Evolutionary conservation across 495 filamentous ascomycete genomes (phyloP), one percentile per base, ranked within the genome.

Genomic region (Astrothelium macrocarpum): DNA sequence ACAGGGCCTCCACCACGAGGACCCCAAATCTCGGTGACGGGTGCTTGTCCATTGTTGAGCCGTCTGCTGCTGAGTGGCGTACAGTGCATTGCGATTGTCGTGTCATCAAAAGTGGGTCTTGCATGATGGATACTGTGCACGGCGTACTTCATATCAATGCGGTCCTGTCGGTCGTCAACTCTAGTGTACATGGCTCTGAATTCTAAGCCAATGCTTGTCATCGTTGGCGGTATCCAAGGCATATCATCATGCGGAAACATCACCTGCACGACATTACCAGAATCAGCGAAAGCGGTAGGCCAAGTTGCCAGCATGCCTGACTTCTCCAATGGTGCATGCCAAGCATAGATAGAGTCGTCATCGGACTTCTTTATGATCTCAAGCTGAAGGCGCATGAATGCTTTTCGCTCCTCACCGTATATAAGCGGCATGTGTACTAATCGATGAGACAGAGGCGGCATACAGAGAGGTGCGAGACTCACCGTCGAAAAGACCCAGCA

Each of bases 401-500:
- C 62, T 23, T 46, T 43, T 34, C 61, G 16, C 16, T 56, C 62
- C 31, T 64, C 62, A 26, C 62, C 62, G 61, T 64, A 64, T 2
- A 64, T 18, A 14, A 64, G 29, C 9, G 62, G 62, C 62, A 64
- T 64, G 34, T 39, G 34, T 5, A 39, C 34, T 39, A 39, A 39
- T 14, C 34, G 14, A 39, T 14, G 14, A 14, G 34, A 14, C 34
- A 14, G 34, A 39, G 14, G 34, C 34, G 34, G 34, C 34, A 39
- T 39, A 14, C 34, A 14, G 5, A 39, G 34, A 39, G 5, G 34
- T 39, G 34, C 34, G 34, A 39, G 34, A 39, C 34, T 39, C 34
- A 39, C 34, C 46, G 39, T 65, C 63, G 23, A 67, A 62, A 9
- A 70, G 46, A 18, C 68, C 66, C n/a, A 70, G 32, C 12, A 70